Conservation (phyloP, 2,329 filamentous ascomycete species). For the Hypoxylon sp. region DNA sequence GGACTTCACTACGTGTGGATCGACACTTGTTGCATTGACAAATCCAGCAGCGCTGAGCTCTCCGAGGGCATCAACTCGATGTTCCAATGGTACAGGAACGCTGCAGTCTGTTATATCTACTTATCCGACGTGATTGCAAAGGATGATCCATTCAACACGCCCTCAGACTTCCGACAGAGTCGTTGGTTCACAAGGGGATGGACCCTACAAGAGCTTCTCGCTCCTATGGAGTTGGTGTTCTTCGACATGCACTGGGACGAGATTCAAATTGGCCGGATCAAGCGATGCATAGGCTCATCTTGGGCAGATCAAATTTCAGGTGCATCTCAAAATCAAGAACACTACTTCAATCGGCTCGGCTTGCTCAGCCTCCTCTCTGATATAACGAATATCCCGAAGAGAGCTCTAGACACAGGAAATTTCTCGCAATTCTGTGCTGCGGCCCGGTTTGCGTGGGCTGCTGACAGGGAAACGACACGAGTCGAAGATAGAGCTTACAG, state of each 20-base stretch:
- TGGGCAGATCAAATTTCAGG: background rate
- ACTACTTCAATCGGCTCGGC: conserved; percentile 16
- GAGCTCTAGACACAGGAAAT: conserved; percentile 19
- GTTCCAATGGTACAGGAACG: conserved; percentile 38
- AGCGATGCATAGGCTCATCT: background rate
- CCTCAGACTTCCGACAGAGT: conserved; percentile 27
- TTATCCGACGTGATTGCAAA: conserved; percentile 29
- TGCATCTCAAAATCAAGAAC: background rate
- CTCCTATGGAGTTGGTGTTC: conserved; percentile 23
- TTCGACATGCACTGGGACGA: conserved; percentile 22
- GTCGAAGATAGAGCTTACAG: conserved; percentile 42
- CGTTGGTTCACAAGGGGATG: conserved; percentile 40
- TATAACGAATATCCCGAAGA: conserved; percentile 31
- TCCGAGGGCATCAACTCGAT: conserved; percentile 43
- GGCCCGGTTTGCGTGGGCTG: conserved; percentile 38
- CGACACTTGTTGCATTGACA: conserved; percentile 45
- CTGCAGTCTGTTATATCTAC: conserved; percentile 35
- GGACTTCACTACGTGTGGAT: conserved; percentile 34
- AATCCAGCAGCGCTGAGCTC: conserved; percentile 41
- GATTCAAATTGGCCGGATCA: conserved; percentile 15
- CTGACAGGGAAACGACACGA: conserved; percentile 33
- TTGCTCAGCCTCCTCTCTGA: conserved; percentile 30
- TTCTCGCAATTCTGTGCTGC: conserved; percentile 32
- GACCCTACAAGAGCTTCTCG: conserved; percentile 42
- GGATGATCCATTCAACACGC: background rate